Percentiles rank a stretch among this genome's conserved stretches.
These are phyloP conservation scores for Penicillium sp. DNA, from an alignment of 2,329 filamentous ascomycete genomes.

Conservation along the genomic window DNA sequence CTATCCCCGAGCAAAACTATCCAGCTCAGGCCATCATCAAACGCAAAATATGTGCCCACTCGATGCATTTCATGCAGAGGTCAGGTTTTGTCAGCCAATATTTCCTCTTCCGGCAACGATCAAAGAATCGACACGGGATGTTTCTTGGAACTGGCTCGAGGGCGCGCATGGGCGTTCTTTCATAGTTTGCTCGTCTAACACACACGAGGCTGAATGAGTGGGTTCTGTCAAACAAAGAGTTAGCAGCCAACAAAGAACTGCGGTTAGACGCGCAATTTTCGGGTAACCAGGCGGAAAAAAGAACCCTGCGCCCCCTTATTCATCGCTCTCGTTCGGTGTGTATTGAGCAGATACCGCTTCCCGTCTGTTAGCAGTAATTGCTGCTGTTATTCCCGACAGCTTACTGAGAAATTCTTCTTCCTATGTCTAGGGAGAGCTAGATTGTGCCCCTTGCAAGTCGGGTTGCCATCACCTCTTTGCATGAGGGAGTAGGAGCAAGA, in stretches of 20 bases:
- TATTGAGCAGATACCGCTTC: not conserved
- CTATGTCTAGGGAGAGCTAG: too few relatives aligned
- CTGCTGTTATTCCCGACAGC: too few relatives aligned
- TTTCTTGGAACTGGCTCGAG: not conserved
- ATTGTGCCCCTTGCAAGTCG: not conserved
- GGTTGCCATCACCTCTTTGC: too few relatives aligned
- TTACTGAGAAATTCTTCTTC: too few relatives aligned
- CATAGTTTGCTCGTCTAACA: not conserved
- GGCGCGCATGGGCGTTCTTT: not conserved
- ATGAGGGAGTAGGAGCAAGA: not conserved
- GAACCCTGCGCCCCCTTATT: not conserved
- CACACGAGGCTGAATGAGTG: conserved; percentile 3
- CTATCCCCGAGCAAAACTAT: not conserved
- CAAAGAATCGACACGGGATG: not conserved
- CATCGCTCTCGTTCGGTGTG: not conserved
- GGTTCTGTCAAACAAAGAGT: conserved; percentile 7
- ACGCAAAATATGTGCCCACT: not conserved
- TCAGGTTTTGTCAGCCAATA: not conserved
- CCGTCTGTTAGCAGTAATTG: too few relatives aligned
- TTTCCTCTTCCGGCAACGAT: not conserved
- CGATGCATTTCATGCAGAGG: not conserved
- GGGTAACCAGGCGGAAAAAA: not conserved
- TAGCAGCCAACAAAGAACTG: conserved; percentile 9
- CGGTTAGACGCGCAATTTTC: too few relatives aligned
- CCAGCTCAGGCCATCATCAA: not conserved